Conservation (phyloP, 495 filamentous ascomycete genomes). For the Chlorociboria aeruginascens region DNA sequence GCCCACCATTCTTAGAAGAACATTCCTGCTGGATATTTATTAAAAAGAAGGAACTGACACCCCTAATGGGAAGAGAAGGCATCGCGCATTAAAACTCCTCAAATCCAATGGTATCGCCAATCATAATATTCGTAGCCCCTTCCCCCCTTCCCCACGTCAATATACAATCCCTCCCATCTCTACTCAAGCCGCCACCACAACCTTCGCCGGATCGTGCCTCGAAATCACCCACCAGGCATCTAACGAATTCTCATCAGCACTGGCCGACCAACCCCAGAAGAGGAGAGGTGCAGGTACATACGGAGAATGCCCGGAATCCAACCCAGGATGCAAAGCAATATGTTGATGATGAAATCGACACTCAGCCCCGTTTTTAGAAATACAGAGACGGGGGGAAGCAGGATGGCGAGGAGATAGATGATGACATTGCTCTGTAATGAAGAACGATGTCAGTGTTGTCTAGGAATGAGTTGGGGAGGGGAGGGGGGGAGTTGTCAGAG, state of each 20-base stretch:
- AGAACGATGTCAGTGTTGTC: neutral
- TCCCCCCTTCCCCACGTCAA: neutral
- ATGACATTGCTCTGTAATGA: neutral
- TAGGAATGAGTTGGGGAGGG: neutral
- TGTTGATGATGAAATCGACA: constrained; percentile 21
- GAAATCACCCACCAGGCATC: neutral
- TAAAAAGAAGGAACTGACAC: neutral
- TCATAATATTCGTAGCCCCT: neutral
- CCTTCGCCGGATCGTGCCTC: neutral
- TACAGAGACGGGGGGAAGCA: constrained; percentile 17
- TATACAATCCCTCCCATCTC: neutral
- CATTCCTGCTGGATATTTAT: neutral
- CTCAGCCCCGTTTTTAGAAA: constrained; percentile 19
- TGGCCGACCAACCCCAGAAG: neutral
- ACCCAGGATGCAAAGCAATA: constrained; percentile 16
- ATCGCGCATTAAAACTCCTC: neutral
- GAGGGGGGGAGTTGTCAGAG: neutral
- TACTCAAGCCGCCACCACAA: neutral
- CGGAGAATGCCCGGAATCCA: constrained; percentile 1
- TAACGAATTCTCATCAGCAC: neutral
- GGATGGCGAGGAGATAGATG: neutral
- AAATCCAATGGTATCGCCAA: neutral
- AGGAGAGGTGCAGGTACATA: neutral
- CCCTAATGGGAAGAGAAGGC: too few species aligned
- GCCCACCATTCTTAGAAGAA: neutral